Evolutionary conservation across 345 rosid species (phyloP).

Genomic region (Anacardium occidentale): DNA sequence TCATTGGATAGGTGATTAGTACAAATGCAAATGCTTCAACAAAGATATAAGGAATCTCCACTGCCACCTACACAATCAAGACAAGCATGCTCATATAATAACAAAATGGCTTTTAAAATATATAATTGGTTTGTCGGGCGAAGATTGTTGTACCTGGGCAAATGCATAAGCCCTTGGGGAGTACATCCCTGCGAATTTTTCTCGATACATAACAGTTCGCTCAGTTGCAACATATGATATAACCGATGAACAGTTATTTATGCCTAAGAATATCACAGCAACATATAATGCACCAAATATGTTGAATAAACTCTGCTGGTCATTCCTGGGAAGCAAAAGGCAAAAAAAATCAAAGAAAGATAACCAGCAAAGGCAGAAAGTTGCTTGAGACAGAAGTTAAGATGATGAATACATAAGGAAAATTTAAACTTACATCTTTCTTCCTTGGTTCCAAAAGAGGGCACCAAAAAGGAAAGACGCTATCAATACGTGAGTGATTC

Average conservation of each 20-base stretch:
- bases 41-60: constrained; percentile 22
- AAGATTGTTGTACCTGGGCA: constrained; percentile 2
- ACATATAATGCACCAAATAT: background rate
- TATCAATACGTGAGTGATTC: too few species aligned
- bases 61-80: constrained; percentile 2
- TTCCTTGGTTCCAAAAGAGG: too few species aligned
- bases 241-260: background rate
- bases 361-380: too few species aligned
- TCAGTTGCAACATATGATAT: background rate
- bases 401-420: too few species aligned
- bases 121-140: too few species aligned
- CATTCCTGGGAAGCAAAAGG: background rate
- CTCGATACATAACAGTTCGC: background rate
- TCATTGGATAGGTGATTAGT: background rate
- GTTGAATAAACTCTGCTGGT: background rate
- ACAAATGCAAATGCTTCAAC: background rate
- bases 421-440: too few species aligned
- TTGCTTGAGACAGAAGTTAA: too few species aligned
- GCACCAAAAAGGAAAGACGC: too few species aligned
- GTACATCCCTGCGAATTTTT: constrained; percentile 7
- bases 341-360: too few species aligned
- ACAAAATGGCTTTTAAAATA: too few species aligned
- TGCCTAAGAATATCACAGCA: background rate
- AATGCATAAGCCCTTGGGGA: background rate
- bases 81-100: too few species aligned